A percentile compares a stretch with the other conserved stretches of the same genome.
Evolutionary conservation across 257 asterid genomes (phyloP).

Genomic region (Thymus mandschuricus): DNA sequence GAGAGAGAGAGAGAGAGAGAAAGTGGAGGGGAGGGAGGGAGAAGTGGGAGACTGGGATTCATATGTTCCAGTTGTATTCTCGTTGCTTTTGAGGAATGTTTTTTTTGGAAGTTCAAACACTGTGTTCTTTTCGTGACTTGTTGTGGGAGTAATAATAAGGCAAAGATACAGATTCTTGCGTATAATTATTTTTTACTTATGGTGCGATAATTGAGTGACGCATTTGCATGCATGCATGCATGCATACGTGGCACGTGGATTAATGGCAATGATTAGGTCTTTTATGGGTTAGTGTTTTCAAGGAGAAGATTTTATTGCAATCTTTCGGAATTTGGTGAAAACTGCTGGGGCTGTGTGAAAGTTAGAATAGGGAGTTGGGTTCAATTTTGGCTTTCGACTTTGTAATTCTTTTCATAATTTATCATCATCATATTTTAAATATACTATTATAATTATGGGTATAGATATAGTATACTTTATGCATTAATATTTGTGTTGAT

Average conservation of each 20-base stretch:
- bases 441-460: background rate
- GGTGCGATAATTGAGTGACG: slow-evolving; percentile 31
- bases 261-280: slow-evolving; percentile 50
- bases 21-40: background rate
- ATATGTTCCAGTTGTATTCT: slow-evolving; percentile 46
- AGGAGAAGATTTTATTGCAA: slow-evolving; percentile 29
- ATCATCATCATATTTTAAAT: too few species aligned
- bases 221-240: slow-evolving; percentile 44
- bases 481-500: too few species aligned
- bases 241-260: slow-evolving; percentile 51
- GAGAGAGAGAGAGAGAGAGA: slow-evolving; percentile 8
- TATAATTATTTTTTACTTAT: background rate
- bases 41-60: slow-evolving; percentile 45
- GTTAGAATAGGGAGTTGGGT: background rate
- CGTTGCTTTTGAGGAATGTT: slow-evolving; percentile 65
- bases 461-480: too few species aligned
- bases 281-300: slow-evolving; percentile 34
- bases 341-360: slow-evolving; percentile 24
- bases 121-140: slow-evolving; percentile 39
- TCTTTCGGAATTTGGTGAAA: slow-evolving; percentile 35
- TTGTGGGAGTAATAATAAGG: slow-evolving; percentile 30
- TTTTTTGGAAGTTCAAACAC: slow-evolving; percentile 44
- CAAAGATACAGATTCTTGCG: background rate
- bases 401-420: background rate
- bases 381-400: background rate